Conservation (phyloP, 2,329 filamentous ascomycete genomes). For the Arthrobotrys iridis region DNA sequence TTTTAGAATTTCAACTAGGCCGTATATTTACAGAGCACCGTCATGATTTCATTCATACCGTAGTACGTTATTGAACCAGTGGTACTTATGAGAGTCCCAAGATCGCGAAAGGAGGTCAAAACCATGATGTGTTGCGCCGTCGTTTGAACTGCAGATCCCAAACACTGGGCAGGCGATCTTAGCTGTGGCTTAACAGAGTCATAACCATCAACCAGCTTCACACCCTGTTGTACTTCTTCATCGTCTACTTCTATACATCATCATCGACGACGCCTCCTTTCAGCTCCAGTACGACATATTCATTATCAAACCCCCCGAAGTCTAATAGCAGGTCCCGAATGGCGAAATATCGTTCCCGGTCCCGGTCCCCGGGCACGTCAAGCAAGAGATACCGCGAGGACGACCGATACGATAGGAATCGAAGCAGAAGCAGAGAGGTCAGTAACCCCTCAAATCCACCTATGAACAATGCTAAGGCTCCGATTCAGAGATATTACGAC, state of each 20-base stretch:
- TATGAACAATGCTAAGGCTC: neutral
- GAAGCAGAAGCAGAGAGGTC: constrained; percentile 51
- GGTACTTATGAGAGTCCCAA: too few relatives aligned
- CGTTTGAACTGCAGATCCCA: neutral
- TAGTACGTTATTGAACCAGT: too few relatives aligned
- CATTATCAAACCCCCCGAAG: neutral
- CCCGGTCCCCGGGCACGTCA: constrained; percentile 43
- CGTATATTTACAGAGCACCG: too few relatives aligned
- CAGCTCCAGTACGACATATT: neutral
- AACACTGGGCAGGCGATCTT: neutral
- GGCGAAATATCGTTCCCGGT: constrained; percentile 52
- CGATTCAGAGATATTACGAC: constrained; percentile 43
- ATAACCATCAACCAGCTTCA: neutral
- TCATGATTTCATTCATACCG: too few relatives aligned
- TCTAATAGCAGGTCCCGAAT: neutral
- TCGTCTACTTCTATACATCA: neutral
- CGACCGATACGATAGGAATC: constrained; percentile 44
- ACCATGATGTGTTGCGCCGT: neutral
- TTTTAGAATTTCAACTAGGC: too few relatives aligned
- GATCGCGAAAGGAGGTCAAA: too few relatives aligned
- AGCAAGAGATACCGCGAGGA: constrained; percentile 51
- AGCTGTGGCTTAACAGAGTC: neutral
- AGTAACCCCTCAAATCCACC: neutral
- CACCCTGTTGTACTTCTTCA: neutral
- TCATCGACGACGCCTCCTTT: neutral